Base-by-base conservation (phyloP, 2,329 filamentous ascomycete genomes). In the Paecilomyces fulvus region DNA sequence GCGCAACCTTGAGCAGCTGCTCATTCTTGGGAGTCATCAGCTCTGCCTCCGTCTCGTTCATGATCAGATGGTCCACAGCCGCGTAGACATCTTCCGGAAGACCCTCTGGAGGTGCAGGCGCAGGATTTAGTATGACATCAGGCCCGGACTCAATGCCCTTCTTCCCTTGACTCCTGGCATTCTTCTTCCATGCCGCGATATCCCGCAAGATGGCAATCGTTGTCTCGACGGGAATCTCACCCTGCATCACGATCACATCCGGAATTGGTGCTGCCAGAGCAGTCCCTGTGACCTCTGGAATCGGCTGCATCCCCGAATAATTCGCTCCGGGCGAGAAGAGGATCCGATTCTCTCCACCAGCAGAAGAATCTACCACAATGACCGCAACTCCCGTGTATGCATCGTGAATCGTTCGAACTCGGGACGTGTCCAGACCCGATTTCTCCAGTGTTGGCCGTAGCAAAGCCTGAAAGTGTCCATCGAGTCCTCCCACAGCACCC, bases 21-120 rank as follows among this genome's bases (percentile, higher is more conserved):
- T 69, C 67, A 9, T 70, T 64, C 55, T 77, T 76, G 1, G 82
- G 83, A 0, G 83, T 85, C 55, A 95, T 80, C 52, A 92, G 82
- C 8, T 85, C 82, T 1, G 91, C 89, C 75, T 96, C 92, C 1
- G 87, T 94, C 77, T 96, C 92, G 67, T 97, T 96, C 65, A 96
- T 83, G 53, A 96, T 83, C 49, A 96, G 78, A 65, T 95, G 90
- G 48, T 85, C 84, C 30, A 96, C 80, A 0, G 82, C 83, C 6
- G 70, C 64, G 68, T 88, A 94, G 8, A 83, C 84, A 28, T 83
- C 79, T 0, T 77, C 77, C 0, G 89, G 90, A 3, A 96, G 73
- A 8, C 75, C 72, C 49, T 85, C 80, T 3, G 91, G 90, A 3
- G 88, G 88, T 9, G 92, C 92, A 14, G 92, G 91, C 2, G 92